Conservation (phyloP, 1,139 yeast genomes). For the Yamadazyma blattariae region DNA sequence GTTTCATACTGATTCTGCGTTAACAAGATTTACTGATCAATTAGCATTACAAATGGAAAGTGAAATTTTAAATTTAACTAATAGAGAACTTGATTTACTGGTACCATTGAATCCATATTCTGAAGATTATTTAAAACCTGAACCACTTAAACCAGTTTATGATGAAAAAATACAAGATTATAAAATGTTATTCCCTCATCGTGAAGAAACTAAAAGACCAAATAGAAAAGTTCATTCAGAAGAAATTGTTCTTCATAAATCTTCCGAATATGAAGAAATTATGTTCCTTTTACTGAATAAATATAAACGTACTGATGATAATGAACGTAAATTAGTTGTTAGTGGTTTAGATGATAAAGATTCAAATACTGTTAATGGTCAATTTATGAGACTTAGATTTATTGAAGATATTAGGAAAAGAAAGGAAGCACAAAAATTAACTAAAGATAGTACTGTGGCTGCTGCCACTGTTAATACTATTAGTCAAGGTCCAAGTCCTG, state of each 20-base stretch:
- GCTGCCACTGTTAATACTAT: constrained; percentile 35
- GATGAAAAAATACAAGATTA: constrained; percentile 32
- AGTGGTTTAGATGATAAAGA: constrained; percentile 28
- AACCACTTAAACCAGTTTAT: constrained; percentile 43
- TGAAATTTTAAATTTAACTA: constrained; percentile 74
- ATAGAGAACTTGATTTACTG: constrained; percentile 70
- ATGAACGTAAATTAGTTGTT: constrained; percentile 39
- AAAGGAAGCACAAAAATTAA: constrained; percentile 43
- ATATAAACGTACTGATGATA: constrained; percentile 37
- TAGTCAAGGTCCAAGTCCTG: constrained; percentile 15
- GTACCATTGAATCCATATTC: constrained; percentile 71
- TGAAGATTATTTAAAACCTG: constrained; percentile 47
- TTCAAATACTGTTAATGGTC: constrained; percentile 27
- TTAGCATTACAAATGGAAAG: constrained; percentile 77
- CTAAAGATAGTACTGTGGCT: constrained; percentile 36
- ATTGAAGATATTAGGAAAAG: constrained; percentile 47
- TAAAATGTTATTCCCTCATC: constrained; percentile 39
- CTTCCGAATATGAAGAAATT: constrained; percentile 85
- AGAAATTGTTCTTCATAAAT: constrained; percentile 57
- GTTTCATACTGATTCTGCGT: constrained; percentile 75
- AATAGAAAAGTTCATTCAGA: constrained; percentile 46
- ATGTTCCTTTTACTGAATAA: constrained; percentile 57
- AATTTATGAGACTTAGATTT: constrained; percentile 47
- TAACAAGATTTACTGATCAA: constrained; percentile 75
- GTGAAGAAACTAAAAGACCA: constrained; percentile 44